Conservation (phyloP, 2,329 filamentous ascomycete species). For the Calonectria multiphialidica region DNA sequence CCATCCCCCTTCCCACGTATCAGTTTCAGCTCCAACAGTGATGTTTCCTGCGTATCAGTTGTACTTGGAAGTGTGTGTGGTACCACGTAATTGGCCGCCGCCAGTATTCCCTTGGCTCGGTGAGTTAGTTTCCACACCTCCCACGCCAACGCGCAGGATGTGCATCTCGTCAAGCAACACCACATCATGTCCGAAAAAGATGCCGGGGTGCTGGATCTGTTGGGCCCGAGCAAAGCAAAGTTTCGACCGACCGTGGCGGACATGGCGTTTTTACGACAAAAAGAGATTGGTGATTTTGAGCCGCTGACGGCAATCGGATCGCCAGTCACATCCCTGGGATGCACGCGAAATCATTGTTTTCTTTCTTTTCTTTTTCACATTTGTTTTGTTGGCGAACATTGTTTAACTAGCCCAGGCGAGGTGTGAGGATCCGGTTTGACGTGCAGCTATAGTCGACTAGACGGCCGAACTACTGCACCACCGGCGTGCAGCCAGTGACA, state of each 20-base stretch:
- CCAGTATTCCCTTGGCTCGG: neutral
- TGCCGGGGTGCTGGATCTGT: neutral
- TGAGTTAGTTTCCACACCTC: neutral
- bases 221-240: slow-evolving; percentile 25
- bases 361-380: neutral
- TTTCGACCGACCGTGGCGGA: slow-evolving; percentile 29
- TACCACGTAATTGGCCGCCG: neutral
- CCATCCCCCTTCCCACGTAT: slow-evolving; percentile 18
- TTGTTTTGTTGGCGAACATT: neutral
- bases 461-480: slow-evolving; percentile 15
- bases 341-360: neutral
- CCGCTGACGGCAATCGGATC: slow-evolving; percentile 28
- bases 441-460: slow-evolving; percentile 7
- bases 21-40: slow-evolving; percentile 33
- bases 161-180: neutral
- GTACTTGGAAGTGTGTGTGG: slow-evolving; percentile 15
- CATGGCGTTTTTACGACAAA: slow-evolving; percentile 26
- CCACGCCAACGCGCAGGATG: neutral
- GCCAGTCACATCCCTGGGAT: slow-evolving; percentile 32
- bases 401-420: neutral
- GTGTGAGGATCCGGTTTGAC: slow-evolving; percentile 12
- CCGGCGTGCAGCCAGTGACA: slow-evolving; percentile 10
- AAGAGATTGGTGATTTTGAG: slow-evolving; percentile 10
- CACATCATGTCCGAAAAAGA: neutral
- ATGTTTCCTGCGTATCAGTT: slow-evolving; percentile 21